Evolutionary conservation across 2,329 filamentous ascomycete species (phyloP), one percentile per base, ranked within the genome.

Genomic region (Sporothrix brasiliensis): DNA sequence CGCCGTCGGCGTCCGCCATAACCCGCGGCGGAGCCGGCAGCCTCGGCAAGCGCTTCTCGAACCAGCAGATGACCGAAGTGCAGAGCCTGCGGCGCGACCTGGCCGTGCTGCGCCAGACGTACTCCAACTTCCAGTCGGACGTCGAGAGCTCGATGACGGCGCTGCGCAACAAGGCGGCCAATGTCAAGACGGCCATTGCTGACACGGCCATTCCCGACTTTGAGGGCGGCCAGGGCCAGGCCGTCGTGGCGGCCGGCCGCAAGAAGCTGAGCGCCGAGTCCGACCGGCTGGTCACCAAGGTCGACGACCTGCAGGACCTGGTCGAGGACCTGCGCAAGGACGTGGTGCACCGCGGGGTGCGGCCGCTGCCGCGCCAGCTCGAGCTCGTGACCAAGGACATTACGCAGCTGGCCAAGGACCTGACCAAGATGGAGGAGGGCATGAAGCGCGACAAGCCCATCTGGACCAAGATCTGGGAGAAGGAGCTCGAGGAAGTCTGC

Each of bases 381-480:
- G 95, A 98, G 80, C 84, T 84, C 50, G 94, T 97, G 24, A 91
- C 91, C 74, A 96, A 95, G 80, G 94, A 98, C 76, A 93, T 99
- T 73, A 89, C 89, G 65, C 81, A 85, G 69, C 89, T 95, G 44
- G 91, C 89, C 65, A 90, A 93, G 77, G 94, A 97, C 77, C 88
- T 99, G 73, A 95, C 92, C 86, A 94, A 92, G 81, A 91, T 99
- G 86, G 92, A 97, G 78, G 94, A 97, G 19, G 97, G 92, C 83
- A 87, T 99, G 82, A 90, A 89, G 76, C 88, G 88, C 61, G 95
- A 99, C 85, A 97, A 97, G 80, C 95, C 95, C 0, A 85, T 97
- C 71, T 99, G 95, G 94, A 97, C 93, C 69, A 97, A 97, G 87
- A 97, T 98, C 74, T 99, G 95, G 95, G 94, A 98, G 86, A 94